Percentiles rank a stretch among this genome's conserved stretches.
These are phyloP conservation scores for Hippophae tibetana DNA, from an alignment of 306 rosid genomes.

Conservation along the genomic window DNA sequence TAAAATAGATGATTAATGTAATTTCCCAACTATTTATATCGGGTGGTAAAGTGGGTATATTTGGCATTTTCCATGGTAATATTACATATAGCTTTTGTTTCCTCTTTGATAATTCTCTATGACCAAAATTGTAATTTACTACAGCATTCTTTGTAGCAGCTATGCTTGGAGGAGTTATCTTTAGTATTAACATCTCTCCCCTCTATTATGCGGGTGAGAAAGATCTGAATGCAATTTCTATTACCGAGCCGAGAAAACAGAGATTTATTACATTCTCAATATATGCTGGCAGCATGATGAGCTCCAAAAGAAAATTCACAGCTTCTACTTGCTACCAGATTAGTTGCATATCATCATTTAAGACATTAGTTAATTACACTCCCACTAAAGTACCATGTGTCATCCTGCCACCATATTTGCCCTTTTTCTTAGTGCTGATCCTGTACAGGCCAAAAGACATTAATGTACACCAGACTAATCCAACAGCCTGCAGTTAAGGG, in stretches of 20 bases:
- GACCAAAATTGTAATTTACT: too few relatives aligned
- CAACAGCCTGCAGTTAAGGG: slow-evolving; percentile 39
- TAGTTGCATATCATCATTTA: slow-evolving; percentile 31
- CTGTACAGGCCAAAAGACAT: slow-evolving; percentile 63
- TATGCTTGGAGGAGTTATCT: too few relatives aligned
- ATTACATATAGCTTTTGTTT: too few relatives aligned
- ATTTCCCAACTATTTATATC: too few relatives aligned
- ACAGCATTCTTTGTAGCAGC: too few relatives aligned
- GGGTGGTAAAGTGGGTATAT: too few relatives aligned
- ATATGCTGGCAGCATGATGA: slow-evolving; percentile 35
- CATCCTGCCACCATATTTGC: slow-evolving; percentile 21
- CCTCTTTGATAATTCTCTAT: too few relatives aligned
- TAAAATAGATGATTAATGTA: too few relatives aligned
- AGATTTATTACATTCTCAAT: slow-evolving; percentile 31
- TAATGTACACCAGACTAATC: slow-evolving; percentile 41
- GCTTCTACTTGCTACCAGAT: slow-evolving; percentile 45
- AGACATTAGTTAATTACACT: neutral
- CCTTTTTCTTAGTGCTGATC: slow-evolving; percentile 20
- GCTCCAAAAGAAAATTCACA: slow-evolving; percentile 31
- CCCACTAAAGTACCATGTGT: slow-evolving; percentile 11
- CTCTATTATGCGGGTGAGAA: too few relatives aligned
- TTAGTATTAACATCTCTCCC: too few relatives aligned
- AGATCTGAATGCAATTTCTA: slow-evolving; percentile 3
- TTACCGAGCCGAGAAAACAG: slow-evolving; percentile 30
- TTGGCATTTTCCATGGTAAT: too few relatives aligned